Evolutionary conservation across 257 asterid species (phyloP), one percentile per base, ranked within the genome.

Genomic region (Rhazya stricta): DNA sequence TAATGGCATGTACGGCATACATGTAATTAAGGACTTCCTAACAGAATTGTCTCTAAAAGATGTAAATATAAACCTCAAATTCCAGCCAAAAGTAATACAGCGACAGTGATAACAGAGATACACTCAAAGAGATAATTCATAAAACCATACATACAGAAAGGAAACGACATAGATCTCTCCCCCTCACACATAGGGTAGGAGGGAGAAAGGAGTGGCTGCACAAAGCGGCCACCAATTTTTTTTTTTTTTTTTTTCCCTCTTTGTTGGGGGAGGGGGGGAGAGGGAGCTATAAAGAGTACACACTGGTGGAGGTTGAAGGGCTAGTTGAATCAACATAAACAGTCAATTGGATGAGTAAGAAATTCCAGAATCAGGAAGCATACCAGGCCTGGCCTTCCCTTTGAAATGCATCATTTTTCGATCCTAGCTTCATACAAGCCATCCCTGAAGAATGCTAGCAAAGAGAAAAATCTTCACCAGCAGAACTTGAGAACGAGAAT

Each of bases 341-440:
- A 19, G 32, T 32, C 67, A 79, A 71, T 16, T 23, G 10, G 41
- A 72, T 39, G 58, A 67, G 21, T 45, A 41, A 80, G 75, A 77
- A 62, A 69, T 0, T 30, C 13, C 23, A 11, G 57, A 69, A 56
- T 18, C 67, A 72, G 37, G 7, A 70, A 76, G 61, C 79, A 48
- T 79, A 94, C 98, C 98, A 94, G 65, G 97, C 93, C 78, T 91
- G 96, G 45, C 98, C 98, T 84, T 90, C 93, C 74, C 90, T 89
- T 86, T 89, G 86, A 67, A 94, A 91, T 60, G 96, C 97, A 89
- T 94, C 98, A 77, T 87, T 78, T 79, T 94, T 94, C 75, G 98
- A 94, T 83, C 97, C 97, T 90, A 94, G 76, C 83, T 94, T 94
- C 97, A 91, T 83, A 90, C 97, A 91, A 83, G 98, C 97, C 97